phyloP scores from a whole-genome alignment of 176 grass and related monocot genomes.

The Aegilops bicornis region DNA sequence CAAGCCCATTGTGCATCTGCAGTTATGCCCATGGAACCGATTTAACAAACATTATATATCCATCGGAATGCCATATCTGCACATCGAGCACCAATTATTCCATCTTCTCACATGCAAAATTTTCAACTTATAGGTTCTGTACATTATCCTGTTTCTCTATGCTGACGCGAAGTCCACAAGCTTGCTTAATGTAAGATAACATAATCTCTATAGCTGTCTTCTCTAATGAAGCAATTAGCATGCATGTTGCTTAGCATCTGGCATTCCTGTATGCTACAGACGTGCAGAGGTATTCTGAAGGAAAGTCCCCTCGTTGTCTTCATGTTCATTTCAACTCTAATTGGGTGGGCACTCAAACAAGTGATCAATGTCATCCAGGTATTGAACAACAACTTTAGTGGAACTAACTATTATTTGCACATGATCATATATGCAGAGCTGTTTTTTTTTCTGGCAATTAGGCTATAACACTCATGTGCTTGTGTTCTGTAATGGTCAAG shows the following conservation, averaged over 20 bases:
- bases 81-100: background rate
- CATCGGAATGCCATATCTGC: background rate
- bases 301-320: conserved; percentile 46
- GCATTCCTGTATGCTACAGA: conserved; percentile 35
- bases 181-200: conserved; percentile 61
- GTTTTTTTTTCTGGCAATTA: background rate
- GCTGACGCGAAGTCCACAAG: conserved; percentile 60
- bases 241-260: background rate
- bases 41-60: background rate
- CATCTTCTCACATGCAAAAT: background rate
- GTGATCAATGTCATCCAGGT: conserved; percentile 84
- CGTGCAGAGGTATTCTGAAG: conserved; percentile 45
- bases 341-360: conserved; percentile 85
- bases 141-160: conserved; percentile 81
- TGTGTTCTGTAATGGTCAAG: background rate
- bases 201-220: conserved; percentile 8
- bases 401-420: background rate
- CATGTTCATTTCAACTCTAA: conserved; percentile 57
- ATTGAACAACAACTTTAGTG: background rate
- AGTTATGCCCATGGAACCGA: background rate
- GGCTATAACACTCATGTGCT: background rate
- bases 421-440: background rate
- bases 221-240: background rate
- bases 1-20: background rate
- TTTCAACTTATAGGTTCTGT: conserved; percentile 71